Conservation (phyloP, 23 red algal species). For the Gracilaria gracilis region DNA sequence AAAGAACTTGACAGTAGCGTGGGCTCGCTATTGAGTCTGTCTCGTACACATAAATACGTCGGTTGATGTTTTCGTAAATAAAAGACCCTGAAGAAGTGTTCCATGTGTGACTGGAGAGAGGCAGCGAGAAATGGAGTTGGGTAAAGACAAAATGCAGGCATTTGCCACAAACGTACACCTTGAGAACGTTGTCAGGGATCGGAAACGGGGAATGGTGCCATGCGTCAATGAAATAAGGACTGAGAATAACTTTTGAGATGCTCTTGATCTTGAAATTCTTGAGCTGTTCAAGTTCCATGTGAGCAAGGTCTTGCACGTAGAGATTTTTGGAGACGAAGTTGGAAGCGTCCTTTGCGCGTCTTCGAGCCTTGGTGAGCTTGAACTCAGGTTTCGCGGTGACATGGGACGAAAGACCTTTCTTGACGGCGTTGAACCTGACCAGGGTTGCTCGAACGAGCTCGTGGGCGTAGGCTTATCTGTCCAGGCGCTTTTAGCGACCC, state of each 20-base stretch:
- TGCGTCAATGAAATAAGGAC: conserved; percentile 72
- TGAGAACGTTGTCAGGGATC: conserved; percentile 32
- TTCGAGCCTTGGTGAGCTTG: conserved; percentile 48
- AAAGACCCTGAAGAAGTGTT: conserved; percentile 68
- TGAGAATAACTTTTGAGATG: conserved; percentile 72
- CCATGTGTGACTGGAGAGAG: conserved; percentile 47
- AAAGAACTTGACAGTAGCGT: conserved; percentile 76
- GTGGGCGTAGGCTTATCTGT: conserved; percentile 70
- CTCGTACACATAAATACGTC: conserved; percentile 67
- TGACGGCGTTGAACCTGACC: background rate
- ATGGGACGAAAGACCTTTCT: background rate
- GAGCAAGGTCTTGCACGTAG: conserved; percentile 23
- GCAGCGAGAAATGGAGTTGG: conserved; percentile 19
- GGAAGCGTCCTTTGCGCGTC: conserved; percentile 53
- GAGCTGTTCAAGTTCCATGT: conserved; percentile 45
- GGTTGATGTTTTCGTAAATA: conserved; percentile 58
- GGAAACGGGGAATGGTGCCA: conserved; percentile 89
- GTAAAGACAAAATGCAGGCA: conserved; percentile 69
- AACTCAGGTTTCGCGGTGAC: conserved; percentile 11
- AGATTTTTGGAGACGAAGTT: conserved; percentile 58
- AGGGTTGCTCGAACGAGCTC: conserved; percentile 44
- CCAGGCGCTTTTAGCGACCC: conserved; percentile 74
- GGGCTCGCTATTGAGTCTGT: conserved; percentile 63
- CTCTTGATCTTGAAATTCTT: conserved; percentile 77
- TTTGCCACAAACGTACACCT: conserved; percentile 73